Conservation (phyloP, 83 land plant species). For the Thuja plicata region DNA sequence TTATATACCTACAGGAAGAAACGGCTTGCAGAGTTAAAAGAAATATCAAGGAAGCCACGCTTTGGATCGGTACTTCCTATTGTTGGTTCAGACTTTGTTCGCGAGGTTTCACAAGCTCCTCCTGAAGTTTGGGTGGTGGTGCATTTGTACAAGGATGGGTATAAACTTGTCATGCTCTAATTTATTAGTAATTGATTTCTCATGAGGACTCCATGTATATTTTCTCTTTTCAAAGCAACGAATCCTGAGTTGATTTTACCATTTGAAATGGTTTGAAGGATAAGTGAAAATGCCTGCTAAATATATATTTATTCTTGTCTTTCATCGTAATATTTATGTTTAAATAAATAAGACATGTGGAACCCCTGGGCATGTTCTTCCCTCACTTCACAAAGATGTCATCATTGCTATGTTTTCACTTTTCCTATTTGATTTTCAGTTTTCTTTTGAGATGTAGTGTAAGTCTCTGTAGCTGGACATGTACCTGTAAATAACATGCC, state of each 20-base stretch:
- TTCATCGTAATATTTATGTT: neutral
- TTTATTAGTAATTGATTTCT: neutral
- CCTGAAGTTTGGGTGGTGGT: slow-evolving; percentile 97
- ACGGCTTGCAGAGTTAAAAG: slow-evolving; percentile 83
- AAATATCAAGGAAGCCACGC: slow-evolving; percentile 51
- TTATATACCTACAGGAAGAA: slow-evolving; percentile 58
- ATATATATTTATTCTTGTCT: neutral
- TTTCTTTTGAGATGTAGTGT: neutral
- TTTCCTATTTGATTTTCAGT: neutral
- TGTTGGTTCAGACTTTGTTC: slow-evolving; percentile 79
- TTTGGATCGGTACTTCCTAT: slow-evolving; percentile 88
- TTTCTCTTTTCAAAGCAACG: neutral
- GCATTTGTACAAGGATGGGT: slow-evolving; percentile 92
- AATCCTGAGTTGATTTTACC: neutral
- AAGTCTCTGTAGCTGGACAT: neutral
- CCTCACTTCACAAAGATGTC: neutral
- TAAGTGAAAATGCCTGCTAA: neutral
- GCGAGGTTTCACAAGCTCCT: slow-evolving; percentile 96
- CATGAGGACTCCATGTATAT: neutral
- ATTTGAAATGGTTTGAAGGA: neutral
- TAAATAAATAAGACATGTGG: neutral
- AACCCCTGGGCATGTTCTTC: neutral
- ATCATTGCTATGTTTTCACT: neutral
- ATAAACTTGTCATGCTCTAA: neutral
- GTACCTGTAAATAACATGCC: neutral